Evolutionary conservation across 352 stramenopile genomes (phyloP).

Genomic region (Phytophthora podocarpi): DNA sequence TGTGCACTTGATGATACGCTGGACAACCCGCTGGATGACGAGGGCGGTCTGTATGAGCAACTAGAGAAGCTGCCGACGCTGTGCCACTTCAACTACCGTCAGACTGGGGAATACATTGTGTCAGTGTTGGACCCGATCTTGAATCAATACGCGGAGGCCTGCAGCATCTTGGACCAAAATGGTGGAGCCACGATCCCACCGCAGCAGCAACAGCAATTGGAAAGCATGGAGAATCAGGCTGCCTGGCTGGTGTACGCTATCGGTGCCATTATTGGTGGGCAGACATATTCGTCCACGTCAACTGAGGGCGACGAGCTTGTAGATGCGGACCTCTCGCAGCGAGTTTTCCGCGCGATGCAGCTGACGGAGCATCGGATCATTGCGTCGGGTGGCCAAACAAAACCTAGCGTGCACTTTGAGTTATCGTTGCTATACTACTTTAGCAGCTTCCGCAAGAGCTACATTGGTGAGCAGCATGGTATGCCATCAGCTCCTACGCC

Average conservation of each 20-base stretch:
- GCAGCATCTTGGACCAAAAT: conserved; percentile 78
- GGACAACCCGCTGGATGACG: conserved; percentile 97
- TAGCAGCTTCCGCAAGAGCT: conserved; percentile 92
- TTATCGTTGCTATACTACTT: conserved; percentile 97
- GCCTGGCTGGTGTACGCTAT: conserved; percentile 98
- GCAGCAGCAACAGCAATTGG: conserved; percentile 62
- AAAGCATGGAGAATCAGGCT: conserved; percentile 94
- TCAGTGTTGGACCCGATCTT: conserved; percentile 95
- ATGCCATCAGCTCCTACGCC: conserved; percentile 80
- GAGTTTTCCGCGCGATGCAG: conserved; percentile 96
- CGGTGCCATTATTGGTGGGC: conserved; percentile 95
- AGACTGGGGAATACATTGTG: conserved; percentile 93
- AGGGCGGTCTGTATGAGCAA: conserved; percentile 96
- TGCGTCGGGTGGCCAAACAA: conserved; percentile 75
- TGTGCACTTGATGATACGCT: conserved; percentile 93
- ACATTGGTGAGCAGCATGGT: conserved; percentile 91
- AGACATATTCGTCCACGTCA: conserved; percentile 93
- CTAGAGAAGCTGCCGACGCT: conserved; percentile 97
- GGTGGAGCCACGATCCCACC: conserved; percentile 36
- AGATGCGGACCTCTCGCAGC: conserved; percentile 95
- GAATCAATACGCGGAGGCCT: conserved; percentile 92
- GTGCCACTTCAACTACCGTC: conserved; percentile 96
- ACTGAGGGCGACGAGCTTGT: conserved; percentile 95
- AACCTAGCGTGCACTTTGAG: conserved; percentile 94
- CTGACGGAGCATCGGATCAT: conserved; percentile 95